Evolutionary conservation across 2,329 filamentous ascomycete species (phyloP), one percentile per base, ranked within the genome.

Genomic region (Botryosphaeria agaves): DNA sequence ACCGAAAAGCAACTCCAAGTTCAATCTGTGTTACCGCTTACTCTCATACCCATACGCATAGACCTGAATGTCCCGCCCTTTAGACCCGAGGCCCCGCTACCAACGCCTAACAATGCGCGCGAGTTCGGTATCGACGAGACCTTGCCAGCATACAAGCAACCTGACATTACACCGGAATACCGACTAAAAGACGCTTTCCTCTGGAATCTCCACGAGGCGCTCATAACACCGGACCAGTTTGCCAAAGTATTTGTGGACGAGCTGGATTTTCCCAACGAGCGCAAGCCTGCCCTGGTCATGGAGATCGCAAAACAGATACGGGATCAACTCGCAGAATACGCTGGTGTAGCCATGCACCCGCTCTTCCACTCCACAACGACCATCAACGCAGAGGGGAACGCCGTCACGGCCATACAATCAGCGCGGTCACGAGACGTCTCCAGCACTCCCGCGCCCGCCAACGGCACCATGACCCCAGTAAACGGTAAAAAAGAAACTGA

Each of bases 201-300:
- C 31, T 98, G 89, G 89, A 98, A 98, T 45, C 65, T 98, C 9
- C 87, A 95, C 55, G 89, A 98, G 58, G 80, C 82, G 0, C 62
- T 94, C 34, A 80, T 85, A 30, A 98, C 89, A 0, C 92, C 89
- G 1, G 89, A 98, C 47, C 80, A 92, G 47, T 98, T 95, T 49
- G 89, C 89, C n/a, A 71, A 79, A 42, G 74, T 69, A 2, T 72
- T 95, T 40, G 85, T 92, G 1, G 82, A 92, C 39, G 89, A 98
- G 49, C 66, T 98, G 25, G 89, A 98, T 49, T 69, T 98, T 25
- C 87, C 87, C 3, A 76, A 81, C 36, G 69, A 76, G 25, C 48
- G 59, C 18, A 64, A 64, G 30, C 64, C 66, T 11, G 55, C 62
- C 9, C 69, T 84, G 41, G 75, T 83, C 7, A 64, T 70, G 36